A percentile compares a stretch with the other conserved stretches of the same genome.
Conservation (phyloP, 2,329 filamentous ascomycete species). For the Fusarium sp. region DNA sequence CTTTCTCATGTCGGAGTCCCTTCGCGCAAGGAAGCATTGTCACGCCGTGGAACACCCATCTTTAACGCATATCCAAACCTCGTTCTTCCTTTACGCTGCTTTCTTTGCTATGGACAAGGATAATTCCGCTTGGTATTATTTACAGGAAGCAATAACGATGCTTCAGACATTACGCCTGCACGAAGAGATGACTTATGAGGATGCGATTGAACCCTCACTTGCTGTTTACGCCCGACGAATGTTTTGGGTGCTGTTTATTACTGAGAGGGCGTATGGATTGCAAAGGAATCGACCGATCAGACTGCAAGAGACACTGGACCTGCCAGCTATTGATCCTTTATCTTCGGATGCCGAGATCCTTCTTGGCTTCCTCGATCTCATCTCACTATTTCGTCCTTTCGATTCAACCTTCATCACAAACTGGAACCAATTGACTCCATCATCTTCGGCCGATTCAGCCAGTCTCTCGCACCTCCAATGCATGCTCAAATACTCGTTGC, state of each 20-base stretch:
- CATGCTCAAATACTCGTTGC: conserved; percentile 14
- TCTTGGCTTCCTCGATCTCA: conserved; percentile 48
- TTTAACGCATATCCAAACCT: conserved; percentile 46
- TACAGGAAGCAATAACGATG: conserved; percentile 47
- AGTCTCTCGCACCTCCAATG: conserved; percentile 18
- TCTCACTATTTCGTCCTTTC: conserved; percentile 44
- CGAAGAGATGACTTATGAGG: conserved; percentile 44
- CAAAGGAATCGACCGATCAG: conserved; percentile 48
- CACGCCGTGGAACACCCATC: conserved; percentile 44
- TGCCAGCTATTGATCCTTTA: conserved; percentile 31
- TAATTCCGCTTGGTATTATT: conserved; percentile 50
- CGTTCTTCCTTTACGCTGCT: conserved; percentile 49
- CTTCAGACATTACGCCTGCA: conserved; percentile 46
- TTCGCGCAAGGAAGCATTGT: conserved; percentile 42
- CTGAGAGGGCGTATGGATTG: conserved; percentile 48
- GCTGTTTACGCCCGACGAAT: conserved; percentile 41
- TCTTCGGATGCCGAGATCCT: conserved; percentile 44
- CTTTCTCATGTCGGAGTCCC: conserved; percentile 45
- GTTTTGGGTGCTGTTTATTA: conserved; percentile 49
- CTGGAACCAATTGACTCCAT: conserved; percentile 42
- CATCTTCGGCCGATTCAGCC: background rate
- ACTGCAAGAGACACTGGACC: conserved; percentile 37
- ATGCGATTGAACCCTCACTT: background rate
- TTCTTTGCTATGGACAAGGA: conserved; percentile 48
- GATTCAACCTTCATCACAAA: conserved; percentile 44